Evolutionary conservation across 495 filamentous ascomycete species (phyloP), one percentile per base, ranked within the genome.

Genomic region (Aspergillus diversus): DNA sequence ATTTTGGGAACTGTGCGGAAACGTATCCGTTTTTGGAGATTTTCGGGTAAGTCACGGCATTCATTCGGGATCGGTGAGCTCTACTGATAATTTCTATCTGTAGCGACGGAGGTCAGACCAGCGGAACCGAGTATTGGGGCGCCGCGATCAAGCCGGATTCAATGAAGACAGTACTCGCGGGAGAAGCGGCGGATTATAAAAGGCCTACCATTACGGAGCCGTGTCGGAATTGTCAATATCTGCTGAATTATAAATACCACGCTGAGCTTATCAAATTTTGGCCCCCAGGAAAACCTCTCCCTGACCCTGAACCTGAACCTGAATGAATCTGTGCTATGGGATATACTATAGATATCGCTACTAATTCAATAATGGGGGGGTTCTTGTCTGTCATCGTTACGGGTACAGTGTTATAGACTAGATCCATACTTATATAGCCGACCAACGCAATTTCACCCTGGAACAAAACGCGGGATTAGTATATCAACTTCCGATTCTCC

Each of bases 1-100:
- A 53, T 27, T 53, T 53, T 32, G 50, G 50, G 50, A 53, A 53
- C 50, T 53, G 50, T 53, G 50, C 50, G 9, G 50, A 53, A 13
- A 53, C 50, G 50, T 53, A 53, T 33, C 50, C 50, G 50, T 53
- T 53, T 31, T 4, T 53, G 21, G 17, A 53, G 50, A 17, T 53
- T 17, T 27, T 53, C 50, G 32, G 50, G 50, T 53, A 31, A 4
- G 50, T 53, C 21, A 27, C 21, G 2, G 39, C 39, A 9, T 43
- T 9, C 39, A 43, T 43, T 43, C 9, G 39, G 39, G 39, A 43
- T 15, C 39, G 39, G 39, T 15, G 39, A 43, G 39, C 39, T 3
- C 39, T 15, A 15, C 39, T 43, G 3, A 43, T 1, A 43, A 43
- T 43, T 43, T 43, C 15, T 43, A 9, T 43, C 15, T 43, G 39